Conservation (phyloP, 164 flowering plant genomes). For the Annona cherimola region DNA sequence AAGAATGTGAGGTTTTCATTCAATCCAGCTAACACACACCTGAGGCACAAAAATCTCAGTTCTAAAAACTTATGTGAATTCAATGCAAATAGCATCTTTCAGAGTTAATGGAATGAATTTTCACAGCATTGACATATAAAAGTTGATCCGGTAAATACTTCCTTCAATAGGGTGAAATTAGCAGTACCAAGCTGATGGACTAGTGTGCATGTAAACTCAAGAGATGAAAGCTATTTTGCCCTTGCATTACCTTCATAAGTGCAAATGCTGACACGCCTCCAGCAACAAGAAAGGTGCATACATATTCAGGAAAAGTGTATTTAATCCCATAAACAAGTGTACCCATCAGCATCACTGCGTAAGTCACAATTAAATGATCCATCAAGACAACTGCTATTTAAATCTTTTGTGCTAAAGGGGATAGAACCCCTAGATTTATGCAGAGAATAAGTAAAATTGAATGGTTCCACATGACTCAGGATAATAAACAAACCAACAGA, state of each 20-base stretch:
- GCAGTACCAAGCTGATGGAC: background rate
- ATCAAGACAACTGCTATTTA: slow-evolving; percentile 1
- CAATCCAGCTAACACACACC: background rate
- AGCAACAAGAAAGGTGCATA: slow-evolving; percentile 94
- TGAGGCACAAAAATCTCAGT: background rate
- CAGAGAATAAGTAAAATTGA: too few relatives aligned
- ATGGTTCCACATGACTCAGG: too few relatives aligned
- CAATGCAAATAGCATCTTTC: background rate
- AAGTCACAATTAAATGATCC: slow-evolving; percentile 5
- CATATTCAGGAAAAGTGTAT: slow-evolving; percentile 77
- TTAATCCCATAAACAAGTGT: slow-evolving; percentile 80
- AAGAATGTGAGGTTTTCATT: slow-evolving; percentile 1
- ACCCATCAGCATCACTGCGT: slow-evolving; percentile 96
- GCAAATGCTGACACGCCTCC: slow-evolving; percentile 97
- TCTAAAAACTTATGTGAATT: background rate
- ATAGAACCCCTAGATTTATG: too few relatives aligned
- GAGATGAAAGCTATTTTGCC: background rate
- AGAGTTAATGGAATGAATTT: background rate
- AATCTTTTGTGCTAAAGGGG: too few relatives aligned
- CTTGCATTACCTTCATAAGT: slow-evolving; percentile 61
- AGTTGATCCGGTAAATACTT: background rate
- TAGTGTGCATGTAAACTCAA: background rate
- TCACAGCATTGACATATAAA: background rate
- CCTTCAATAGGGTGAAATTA: background rate
- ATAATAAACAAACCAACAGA: too few relatives aligned